Evolutionary conservation across 1,284 basidiomycete genomes (phyloP).

Genomic region (Microbotryum scabiosae): DNA sequence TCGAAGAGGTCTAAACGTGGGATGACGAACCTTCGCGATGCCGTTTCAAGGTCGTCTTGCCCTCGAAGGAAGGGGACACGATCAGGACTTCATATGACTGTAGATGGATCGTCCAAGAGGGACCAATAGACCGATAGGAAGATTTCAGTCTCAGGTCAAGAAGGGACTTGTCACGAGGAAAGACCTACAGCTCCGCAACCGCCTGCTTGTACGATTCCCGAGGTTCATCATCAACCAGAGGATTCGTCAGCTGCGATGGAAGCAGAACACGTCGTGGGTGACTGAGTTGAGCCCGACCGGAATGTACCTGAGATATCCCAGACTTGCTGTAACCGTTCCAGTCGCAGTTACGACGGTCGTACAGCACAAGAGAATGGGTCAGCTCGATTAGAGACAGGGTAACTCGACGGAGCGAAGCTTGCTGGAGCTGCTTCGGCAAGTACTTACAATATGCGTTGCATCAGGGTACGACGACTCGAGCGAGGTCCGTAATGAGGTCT

Average conservation of each 20-base stretch:
- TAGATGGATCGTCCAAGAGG: too few species aligned
- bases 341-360: too few species aligned
- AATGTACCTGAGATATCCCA: conserved; percentile 33
- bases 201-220: conserved; percentile 6
- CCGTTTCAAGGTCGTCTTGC: conserved; percentile 34
- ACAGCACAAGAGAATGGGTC: too few species aligned
- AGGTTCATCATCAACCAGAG: too few species aligned
- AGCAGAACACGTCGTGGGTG: too few species aligned
- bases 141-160: too few species aligned
- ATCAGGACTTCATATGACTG: conserved; percentile 36
- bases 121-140: too few species aligned
- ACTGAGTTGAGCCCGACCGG: too few species aligned
- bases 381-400: neutral
- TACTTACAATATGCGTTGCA: conserved; percentile 16
- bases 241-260: neutral
- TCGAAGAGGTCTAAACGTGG: too few species aligned
- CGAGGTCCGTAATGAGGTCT: too few species aligned
- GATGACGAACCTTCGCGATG: conserved; percentile 32
- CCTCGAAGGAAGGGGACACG: conserved; percentile 33
- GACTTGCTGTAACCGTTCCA: conserved; percentile 19
- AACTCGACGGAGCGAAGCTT: neutral
- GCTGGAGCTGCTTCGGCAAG: neutral
- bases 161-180: too few species aligned
- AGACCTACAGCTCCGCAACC: conserved; percentile 27
- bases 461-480: conserved; percentile 13